Percentiles rank a stretch among this genome's conserved stretches.
These are phyloP conservation scores for Cymbopogon citratus DNA, from an alignment of 176 grass and related monocot species.

Conservation along the genomic window DNA sequence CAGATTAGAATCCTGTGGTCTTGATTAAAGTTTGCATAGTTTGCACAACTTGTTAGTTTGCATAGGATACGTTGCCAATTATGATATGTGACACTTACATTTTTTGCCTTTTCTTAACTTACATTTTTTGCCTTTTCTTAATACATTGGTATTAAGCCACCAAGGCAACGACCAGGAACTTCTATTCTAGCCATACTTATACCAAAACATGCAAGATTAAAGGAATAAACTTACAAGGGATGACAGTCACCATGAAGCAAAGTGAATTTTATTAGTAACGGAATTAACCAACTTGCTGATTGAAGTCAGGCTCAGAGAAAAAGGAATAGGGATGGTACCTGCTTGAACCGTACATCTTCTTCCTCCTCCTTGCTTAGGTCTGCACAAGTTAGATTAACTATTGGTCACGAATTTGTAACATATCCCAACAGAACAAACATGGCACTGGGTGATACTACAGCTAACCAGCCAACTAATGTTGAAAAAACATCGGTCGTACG, in stretches of 20 bases:
- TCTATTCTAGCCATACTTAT: not conserved
- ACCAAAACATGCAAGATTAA: not conserved
- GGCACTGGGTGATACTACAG: not conserved
- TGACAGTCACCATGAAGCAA: not conserved
- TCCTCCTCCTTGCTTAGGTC: slow-evolving; percentile 82
- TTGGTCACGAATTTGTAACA: not conserved
- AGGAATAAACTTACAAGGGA: not conserved
- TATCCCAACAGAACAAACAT: not conserved
- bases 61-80: too few relatives aligned
- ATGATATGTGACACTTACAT: not conserved
- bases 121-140: not conserved
- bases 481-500: slow-evolving; percentile 2
- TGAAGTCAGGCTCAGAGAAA: not conserved
- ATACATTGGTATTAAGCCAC: not conserved
- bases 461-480: not conserved
- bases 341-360: slow-evolving; percentile 93
- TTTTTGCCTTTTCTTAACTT: too few relatives aligned
- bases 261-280: not conserved
- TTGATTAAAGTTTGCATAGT: too few relatives aligned
- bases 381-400: slow-evolving; percentile 39
- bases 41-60: too few relatives aligned
- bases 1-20: too few relatives aligned
- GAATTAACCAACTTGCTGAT: not conserved
- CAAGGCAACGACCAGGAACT: not conserved
- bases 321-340: slow-evolving; percentile 31